These are phyloP conservation scores for Suhomyces bribrorum DNA, from an alignment of 1,139 yeast species.

Conservation along the genomic window DNA sequence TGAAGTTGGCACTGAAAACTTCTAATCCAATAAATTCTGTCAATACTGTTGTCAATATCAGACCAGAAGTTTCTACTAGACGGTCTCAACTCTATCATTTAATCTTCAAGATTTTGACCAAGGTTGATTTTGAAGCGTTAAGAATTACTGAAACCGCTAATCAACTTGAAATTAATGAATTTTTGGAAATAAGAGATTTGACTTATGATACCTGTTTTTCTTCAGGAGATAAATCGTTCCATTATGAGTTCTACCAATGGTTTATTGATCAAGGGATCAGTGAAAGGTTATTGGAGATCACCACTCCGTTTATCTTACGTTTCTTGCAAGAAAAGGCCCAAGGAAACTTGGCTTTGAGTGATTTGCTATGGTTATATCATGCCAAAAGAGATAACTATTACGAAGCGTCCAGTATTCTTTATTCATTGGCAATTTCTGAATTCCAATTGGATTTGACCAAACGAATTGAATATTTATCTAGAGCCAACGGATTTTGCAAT, in stretches of 20 bases:
- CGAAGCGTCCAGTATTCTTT: conserved; percentile 82
- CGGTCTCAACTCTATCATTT: conserved; percentile 54
- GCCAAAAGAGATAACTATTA: conserved; percentile 79
- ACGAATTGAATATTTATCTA: conserved; percentile 83
- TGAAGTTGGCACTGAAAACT: conserved; percentile 71
- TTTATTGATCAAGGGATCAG: conserved; percentile 75
- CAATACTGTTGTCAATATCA: conserved; percentile 2
- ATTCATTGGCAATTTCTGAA: conserved; percentile 70
- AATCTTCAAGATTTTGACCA: conserved; percentile 71
- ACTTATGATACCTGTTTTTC: conserved; percentile 75
- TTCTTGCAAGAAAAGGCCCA: conserved; percentile 75
- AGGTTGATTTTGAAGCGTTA: conserved; percentile 68
- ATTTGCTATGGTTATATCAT: conserved; percentile 84
- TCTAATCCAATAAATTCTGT: conserved; percentile 8
- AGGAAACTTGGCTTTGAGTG: conserved; percentile 70
- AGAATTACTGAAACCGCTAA: conserved; percentile 47
- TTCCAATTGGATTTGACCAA: conserved; percentile 68
- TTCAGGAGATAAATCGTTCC: conserved; percentile 79
- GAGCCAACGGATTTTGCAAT: conserved; percentile 92
- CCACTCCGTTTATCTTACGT: conserved; percentile 76
- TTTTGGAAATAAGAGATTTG: conserved; percentile 62
- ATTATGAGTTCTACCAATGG: conserved; percentile 92
- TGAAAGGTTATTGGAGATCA: conserved; percentile 73
- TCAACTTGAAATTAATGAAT: conserved; percentile 51
- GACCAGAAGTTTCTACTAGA: conserved; percentile 15